phyloP scores from a whole-genome alignment of 2,329 filamentous ascomycete species.

The Alternaria angustiovoidea region DNA sequence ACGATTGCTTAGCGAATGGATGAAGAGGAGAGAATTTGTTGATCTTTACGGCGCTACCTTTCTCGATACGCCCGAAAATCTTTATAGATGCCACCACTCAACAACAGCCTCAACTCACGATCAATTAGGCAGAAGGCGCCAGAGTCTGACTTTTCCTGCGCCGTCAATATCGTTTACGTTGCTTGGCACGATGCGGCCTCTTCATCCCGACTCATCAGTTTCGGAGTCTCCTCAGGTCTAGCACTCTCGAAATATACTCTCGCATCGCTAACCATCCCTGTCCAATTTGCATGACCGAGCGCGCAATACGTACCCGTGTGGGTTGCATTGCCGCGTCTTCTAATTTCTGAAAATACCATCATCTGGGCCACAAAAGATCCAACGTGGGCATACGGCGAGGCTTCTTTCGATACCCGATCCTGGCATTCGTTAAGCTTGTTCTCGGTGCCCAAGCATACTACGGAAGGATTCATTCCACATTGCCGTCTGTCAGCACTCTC shows the following conservation, averaged over 20 bases:
- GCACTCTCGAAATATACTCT: conserved; percentile 47
- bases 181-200: conserved; percentile 46
- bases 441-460: conserved; percentile 27
- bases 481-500: conserved; percentile 7
- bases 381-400: conserved; percentile 24
- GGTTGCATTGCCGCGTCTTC: conserved; percentile 33
- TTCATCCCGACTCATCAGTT: conserved; percentile 45
- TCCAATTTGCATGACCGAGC: conserved; percentile 44
- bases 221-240: conserved; percentile 40
- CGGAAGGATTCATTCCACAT: conserved; percentile 9
- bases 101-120: conserved; percentile 26
- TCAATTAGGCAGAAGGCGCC: conserved; percentile 45
- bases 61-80: conserved; percentile 40
- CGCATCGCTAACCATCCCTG: conserved; percentile 46
- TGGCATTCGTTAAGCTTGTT: conserved; percentile 15
- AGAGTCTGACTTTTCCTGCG: conserved; percentile 43
- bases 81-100: conserved; percentile 44
- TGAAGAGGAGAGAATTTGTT: conserved; percentile 25
- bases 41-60: conserved; percentile 20
- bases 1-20: conserved; percentile 34
- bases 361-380: conserved; percentile 29
- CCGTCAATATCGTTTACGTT: conserved; percentile 47
- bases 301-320: conserved; percentile 36
- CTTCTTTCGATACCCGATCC: conserved; percentile 23
- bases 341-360: conserved; percentile 24